Evolutionary conservation across 345 rosid genomes (phyloP), one percentile per base, ranked within the genome.

Genomic region (Aethionema arabicum): DNA sequence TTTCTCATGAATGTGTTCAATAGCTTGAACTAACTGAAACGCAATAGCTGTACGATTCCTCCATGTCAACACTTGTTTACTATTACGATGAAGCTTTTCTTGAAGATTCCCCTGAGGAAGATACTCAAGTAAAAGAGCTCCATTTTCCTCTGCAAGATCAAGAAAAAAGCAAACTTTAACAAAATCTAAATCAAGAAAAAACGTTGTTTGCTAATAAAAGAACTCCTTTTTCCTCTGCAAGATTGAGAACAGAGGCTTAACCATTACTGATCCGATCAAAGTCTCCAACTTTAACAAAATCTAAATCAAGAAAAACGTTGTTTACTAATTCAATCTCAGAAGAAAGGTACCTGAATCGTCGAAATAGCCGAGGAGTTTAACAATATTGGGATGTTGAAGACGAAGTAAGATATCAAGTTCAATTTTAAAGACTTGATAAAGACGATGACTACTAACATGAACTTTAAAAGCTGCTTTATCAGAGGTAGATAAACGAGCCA

Each of bases 281-380:
- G 40, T 15, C 45, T 48, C 66, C 48, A 59, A 45, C 6, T 3
- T 59, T 39, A 5, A 4, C 1, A 38, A 10, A 53, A 5, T 13
- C 56, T 11, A 51, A 3, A 32, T 5, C 72, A 65, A n/a, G n/a
- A n/a, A n/a, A n/a, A n/a, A n/a, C 27, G 27, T 21, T 77, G 82
- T 46, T 85, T 64, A 6, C 68, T 69, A 15, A 52, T 36, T 46
- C 77, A 79, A 47, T 82, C 56, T 76, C 84, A 83, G 53, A n/a
- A 21, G 41, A 41, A 66, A 32, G 12, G 53, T 50, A 87, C 95
- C 96, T 80, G 72, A 55, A 46, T 82, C 83, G 63, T 82, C 82
- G 49, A 83, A 88, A 76, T 77, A 86, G 60, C 96, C 96, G 33
- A 91, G 67, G 57, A 91, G 85, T 68, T 77, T 83, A 40, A 91